Evolutionary conservation across 75 land plant genomes (phyloP).

Genomic region (Cryptomeria japonica): DNA sequence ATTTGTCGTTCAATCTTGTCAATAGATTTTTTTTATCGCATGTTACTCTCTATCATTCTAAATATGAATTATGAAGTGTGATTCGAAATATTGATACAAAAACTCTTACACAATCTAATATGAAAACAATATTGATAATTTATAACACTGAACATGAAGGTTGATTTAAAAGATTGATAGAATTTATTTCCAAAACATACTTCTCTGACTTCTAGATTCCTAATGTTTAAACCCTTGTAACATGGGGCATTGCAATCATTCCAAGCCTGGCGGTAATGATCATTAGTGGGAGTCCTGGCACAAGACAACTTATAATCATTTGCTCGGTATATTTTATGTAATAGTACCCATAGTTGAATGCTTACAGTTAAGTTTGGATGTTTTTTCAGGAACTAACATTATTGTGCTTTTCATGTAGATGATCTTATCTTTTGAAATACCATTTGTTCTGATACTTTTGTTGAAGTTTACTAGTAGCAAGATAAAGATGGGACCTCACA

Average conservation of each 20-base stretch:
- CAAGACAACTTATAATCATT: conserved; percentile 66
- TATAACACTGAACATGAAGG: too few species aligned
- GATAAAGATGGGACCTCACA: conserved; percentile 68
- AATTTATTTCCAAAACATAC: too few species aligned
- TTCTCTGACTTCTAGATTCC: too few species aligned
- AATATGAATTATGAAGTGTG: too few species aligned
- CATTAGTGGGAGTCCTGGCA: conserved; percentile 63
- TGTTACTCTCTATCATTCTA: too few species aligned
- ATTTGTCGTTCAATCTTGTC: too few species aligned
- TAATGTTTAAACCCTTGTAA: conserved; percentile 39
- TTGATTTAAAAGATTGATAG: too few species aligned
- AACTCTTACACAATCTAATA: too few species aligned
- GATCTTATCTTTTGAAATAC: conserved; percentile 83
- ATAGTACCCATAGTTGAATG: not conserved
- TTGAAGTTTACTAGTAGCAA: conserved; percentile 72
- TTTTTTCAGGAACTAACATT: not conserved
- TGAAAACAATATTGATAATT: too few species aligned
- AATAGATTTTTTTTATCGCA: too few species aligned
- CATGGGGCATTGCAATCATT: conserved; percentile 65
- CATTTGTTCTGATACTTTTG: conserved; percentile 81
- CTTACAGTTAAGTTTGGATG: not conserved
- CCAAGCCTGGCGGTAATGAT: conserved; percentile 71
- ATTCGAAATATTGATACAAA: too few species aligned
- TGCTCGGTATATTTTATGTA: conserved; percentile 42
- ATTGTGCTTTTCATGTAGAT: conserved; percentile 37